A percentile compares a stretch with the other conserved stretches of the same genome.
Evolutionary conservation across 148 eudicot species (phyloP).

Genomic region (Beta vulgaris): DNA sequence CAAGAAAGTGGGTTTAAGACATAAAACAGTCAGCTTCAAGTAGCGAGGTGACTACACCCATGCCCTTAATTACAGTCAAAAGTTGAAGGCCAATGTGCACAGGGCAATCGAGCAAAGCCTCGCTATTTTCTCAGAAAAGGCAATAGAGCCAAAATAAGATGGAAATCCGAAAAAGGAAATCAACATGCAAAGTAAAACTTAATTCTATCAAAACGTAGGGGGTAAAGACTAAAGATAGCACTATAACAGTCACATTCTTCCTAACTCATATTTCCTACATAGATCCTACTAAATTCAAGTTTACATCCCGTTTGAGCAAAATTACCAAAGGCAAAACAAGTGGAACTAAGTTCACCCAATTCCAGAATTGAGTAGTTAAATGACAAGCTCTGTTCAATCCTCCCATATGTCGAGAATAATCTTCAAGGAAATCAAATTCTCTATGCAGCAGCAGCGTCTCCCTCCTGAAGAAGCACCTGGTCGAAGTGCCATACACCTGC

Average conservation of each 20-base stretch:
- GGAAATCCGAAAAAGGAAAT: background rate
- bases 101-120: background rate
- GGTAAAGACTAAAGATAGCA: background rate
- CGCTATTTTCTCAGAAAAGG: background rate
- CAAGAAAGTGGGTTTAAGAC: background rate
- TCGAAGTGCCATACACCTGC: constrained; percentile 94
- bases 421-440: background rate
- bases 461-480: constrained; percentile 66
- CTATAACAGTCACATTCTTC: background rate
- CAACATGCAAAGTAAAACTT: background rate
- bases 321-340: background rate
- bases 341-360: background rate
- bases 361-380: constrained; percentile 4
- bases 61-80: too few species aligned
- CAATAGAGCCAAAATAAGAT: background rate
- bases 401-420: background rate
- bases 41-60: too few species aligned
- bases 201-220: background rate
- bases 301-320: background rate
- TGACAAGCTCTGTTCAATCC: background rate
- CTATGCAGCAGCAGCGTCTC: constrained; percentile 35
- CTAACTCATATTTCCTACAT: constrained; percentile 9
- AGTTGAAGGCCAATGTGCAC: background rate
- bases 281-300: background rate
- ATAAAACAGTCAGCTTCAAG: background rate